These are phyloP conservation scores for Hymenoscyphus fructigenus DNA, from an alignment of 2,329 filamentous ascomycete species.

Conservation along the genomic window DNA sequence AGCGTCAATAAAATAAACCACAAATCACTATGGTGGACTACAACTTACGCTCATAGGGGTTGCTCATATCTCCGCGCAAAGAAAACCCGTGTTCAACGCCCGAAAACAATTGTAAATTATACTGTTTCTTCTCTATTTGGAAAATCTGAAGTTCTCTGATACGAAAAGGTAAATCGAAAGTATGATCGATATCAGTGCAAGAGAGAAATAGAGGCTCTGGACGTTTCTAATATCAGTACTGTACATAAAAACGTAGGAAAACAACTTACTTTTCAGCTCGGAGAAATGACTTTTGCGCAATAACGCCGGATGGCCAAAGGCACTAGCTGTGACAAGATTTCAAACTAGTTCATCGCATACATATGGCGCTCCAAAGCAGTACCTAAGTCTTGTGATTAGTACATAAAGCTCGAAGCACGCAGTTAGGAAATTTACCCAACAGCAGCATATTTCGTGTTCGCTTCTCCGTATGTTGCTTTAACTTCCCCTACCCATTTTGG, in stretches of 20 bases:
- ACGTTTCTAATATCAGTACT: too few relatives aligned
- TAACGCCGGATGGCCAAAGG: conserved; percentile 51
- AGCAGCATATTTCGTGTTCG: conserved; percentile 12
- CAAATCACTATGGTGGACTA: too few relatives aligned
- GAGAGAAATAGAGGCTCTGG: conserved; percentile 60
- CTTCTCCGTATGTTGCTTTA: conserved; percentile 11
- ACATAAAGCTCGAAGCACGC: too few relatives aligned
- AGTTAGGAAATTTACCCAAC: conserved; percentile 7
- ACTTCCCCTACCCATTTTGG: conserved; percentile 46
- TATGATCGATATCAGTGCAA: conserved; percentile 56
- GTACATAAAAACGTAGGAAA: too few relatives aligned
- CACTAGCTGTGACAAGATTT: conserved; percentile 42
- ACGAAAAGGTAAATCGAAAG: conserved; percentile 60
- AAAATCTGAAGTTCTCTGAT: conserved; percentile 62
- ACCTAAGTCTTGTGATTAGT: conserved; percentile 2
- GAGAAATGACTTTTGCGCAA: conserved; percentile 45
- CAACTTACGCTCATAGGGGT: conserved; percentile 45
- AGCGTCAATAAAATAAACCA: too few relatives aligned
- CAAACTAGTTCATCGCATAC: conserved; percentile 43
- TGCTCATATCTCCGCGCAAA: conserved; percentile 60
- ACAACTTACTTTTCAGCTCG: too few relatives aligned
- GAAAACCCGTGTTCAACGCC: conserved; percentile 72
- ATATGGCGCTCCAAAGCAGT: conserved; percentile 43
- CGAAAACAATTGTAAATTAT: conserved; percentile 73
- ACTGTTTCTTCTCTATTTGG: conserved; percentile 45